phyloP scores from a whole-genome alignment of 1,139 yeast species.

The Geotrichum bryndzae region DNA sequence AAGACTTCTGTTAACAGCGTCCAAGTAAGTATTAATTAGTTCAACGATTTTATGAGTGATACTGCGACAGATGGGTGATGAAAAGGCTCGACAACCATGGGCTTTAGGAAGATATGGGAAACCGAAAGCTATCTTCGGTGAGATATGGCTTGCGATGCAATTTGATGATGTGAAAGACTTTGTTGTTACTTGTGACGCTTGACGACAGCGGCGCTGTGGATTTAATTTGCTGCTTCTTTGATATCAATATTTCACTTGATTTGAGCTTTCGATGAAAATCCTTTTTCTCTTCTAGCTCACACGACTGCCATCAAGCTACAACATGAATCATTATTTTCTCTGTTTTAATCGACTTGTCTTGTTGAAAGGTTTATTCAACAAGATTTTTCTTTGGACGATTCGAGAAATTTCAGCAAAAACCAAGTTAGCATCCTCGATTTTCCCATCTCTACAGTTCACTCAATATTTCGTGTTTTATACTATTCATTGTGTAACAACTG shows the following conservation, averaged over 20 bases:
- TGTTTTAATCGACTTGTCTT: neutral
- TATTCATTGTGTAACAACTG: neutral
- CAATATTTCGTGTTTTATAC: neutral
- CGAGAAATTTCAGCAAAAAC: neutral
- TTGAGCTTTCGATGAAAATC: neutral
- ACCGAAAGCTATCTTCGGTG: neutral
- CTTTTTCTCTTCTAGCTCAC: neutral
- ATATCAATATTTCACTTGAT: neutral
- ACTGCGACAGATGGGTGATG: neutral
- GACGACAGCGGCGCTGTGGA: neutral
- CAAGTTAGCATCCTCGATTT: neutral
- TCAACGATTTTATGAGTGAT: neutral
- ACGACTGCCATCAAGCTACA: neutral
- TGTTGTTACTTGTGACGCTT: neutral
- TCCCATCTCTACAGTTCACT: neutral
- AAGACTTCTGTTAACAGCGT: slow-evolving; percentile 33
- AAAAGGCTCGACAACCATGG: neutral
- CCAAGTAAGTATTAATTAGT: slow-evolving; percentile 26
- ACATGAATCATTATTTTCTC: slow-evolving; percentile 10
- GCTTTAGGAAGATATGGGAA: neutral
- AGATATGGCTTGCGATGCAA: neutral
- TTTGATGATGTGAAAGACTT: neutral
- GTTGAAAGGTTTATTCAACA: neutral
- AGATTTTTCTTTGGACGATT: neutral
- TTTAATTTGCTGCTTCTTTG: neutral